phyloP scores from a whole-genome alignment of 495 filamentous ascomycete genomes.

The Penicillium salamii region DNA sequence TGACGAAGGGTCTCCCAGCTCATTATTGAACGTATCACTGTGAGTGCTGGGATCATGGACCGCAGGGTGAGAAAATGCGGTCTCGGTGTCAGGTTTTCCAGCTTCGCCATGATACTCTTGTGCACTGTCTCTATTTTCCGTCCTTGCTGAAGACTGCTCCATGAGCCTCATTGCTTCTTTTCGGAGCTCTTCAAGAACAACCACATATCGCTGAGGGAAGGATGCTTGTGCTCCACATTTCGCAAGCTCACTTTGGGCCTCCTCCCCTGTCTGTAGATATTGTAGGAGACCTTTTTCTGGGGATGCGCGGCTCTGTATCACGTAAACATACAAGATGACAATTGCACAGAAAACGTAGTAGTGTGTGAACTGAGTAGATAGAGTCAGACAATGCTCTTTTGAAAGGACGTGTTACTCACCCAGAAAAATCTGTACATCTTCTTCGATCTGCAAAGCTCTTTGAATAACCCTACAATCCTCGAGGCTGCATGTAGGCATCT shows the following conservation, averaged over 20 bases:
- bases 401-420: conserved; percentile 1
- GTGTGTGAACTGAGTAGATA: conserved; percentile 21
- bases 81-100: background rate
- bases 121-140: background rate
- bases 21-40: background rate
- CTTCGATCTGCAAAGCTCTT: conserved; percentile 15
- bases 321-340: conserved; percentile 21
- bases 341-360: conserved; percentile 28
- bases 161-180: conserved; percentile 31
- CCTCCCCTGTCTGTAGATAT: conserved; percentile 16
- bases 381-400: background rate
- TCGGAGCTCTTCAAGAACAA: conserved; percentile 43
- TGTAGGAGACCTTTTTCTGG: background rate
- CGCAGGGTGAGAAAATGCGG: background rate
- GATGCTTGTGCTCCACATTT: conserved; percentile 18
- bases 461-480: conserved; percentile 15
- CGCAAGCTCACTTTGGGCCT: conserved; percentile 19
- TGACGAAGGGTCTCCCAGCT: background rate
- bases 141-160: background rate
- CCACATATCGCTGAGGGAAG: conserved; percentile 28
- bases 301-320: conserved; percentile 13
- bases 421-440: conserved; percentile 24
- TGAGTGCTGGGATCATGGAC: background rate
- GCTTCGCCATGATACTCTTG: background rate
- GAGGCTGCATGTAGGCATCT: conserved; percentile 18